Percentiles rank a stretch among this genome's conserved stretches.
phyloP scores from a whole-genome alignment of 345 rosid genomes.

The Salix brachista region DNA sequence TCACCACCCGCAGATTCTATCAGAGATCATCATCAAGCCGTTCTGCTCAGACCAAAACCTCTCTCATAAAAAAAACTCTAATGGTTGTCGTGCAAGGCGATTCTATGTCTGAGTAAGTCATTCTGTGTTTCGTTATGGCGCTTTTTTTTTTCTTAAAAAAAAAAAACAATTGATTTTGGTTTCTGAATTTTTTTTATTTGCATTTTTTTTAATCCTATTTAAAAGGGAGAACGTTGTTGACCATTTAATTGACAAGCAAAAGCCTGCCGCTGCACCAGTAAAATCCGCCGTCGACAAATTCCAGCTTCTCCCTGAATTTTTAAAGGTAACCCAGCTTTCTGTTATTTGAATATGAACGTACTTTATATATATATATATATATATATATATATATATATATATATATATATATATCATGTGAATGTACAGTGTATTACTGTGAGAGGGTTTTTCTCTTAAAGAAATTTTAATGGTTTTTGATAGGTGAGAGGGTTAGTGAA shows the following conservation, averaged over 20 bases:
- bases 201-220: too few species aligned
- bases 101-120: too few species aligned
- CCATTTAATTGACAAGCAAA: conserved; percentile 37
- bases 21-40: too few species aligned
- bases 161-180: not conserved
- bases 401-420: not conserved
- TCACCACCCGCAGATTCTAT: too few species aligned
- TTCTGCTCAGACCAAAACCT: too few species aligned
- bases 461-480: not conserved
- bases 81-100: too few species aligned
- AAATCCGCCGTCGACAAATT: conserved; percentile 56
- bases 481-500: conserved; percentile 91
- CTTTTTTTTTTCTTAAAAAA: not conserved
- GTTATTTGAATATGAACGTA: too few species aligned
- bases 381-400: too few species aligned
- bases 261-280: conserved; percentile 41
- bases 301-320: conserved; percentile 62
- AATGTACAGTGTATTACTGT: not conserved
- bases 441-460: not conserved
- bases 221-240: not conserved
- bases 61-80: too few species aligned
- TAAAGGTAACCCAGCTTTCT: conserved; percentile 38
- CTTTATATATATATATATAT: too few species aligned
- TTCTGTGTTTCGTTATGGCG: too few species aligned
- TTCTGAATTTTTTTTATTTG: not conserved